Evolutionary conservation across 148 eudicot genomes (phyloP).

Genomic region (Camellia granthamiana): DNA sequence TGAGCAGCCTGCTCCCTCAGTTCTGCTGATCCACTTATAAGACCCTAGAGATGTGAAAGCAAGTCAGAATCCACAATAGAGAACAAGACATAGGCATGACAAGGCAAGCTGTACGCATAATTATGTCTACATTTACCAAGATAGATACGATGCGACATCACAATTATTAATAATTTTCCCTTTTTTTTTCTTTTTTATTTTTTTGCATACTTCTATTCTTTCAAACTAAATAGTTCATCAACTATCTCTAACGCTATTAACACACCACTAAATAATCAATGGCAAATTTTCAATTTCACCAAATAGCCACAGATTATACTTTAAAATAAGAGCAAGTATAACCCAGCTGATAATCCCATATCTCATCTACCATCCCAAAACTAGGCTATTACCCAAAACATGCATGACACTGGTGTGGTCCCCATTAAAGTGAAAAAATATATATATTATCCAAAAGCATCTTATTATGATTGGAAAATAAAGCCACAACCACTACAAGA

Average conservation of each 20-base stretch:
- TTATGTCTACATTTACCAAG: not conserved
- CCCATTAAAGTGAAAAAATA: not conserved
- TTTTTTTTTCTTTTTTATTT: not conserved
- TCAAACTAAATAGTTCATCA: too few relatives aligned
- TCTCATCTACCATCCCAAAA: not conserved
- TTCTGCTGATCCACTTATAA: conserved; percentile 94
- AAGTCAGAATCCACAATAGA: not conserved
- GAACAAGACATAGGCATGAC: not conserved
- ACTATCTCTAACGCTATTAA: too few relatives aligned
- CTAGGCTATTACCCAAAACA: not conserved
- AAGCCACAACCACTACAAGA: not conserved
- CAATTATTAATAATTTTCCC: not conserved
- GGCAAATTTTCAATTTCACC: not conserved
- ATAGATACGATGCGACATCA: not conserved
- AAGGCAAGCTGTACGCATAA: not conserved
- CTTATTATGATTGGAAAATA: not conserved
- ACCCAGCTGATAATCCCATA: not conserved
- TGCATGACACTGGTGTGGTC: not conserved
- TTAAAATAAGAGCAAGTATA: not conserved
- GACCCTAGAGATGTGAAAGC: conserved; percentile 50
- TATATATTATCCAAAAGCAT: conserved; percentile 8
- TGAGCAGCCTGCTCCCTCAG: conserved; percentile 95
- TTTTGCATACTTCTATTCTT: too few relatives aligned
- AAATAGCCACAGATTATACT: not conserved
- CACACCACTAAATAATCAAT: too few relatives aligned